A percentile compares a stretch with the other conserved stretches of the same genome.
phyloP scores from a whole-genome alignment of 2,329 filamentous ascomycete genomes.

The Verticillium isaacii region DNA sequence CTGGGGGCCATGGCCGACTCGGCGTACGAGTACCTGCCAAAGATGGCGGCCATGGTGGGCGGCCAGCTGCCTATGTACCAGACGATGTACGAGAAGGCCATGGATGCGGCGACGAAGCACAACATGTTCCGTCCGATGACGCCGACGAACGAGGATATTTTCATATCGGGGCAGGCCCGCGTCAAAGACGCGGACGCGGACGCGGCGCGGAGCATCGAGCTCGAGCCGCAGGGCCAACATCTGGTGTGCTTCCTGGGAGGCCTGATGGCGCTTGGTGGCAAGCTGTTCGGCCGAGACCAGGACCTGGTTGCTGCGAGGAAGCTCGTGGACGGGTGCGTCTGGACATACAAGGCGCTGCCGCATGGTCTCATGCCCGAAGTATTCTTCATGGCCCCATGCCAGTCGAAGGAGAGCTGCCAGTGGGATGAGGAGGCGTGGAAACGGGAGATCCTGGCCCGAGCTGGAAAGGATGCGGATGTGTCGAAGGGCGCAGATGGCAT shows the following conservation, averaged over 20 bases:
- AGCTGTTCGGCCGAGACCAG: constrained; percentile 46
- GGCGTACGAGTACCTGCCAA: constrained; percentile 56
- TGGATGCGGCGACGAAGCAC: constrained; percentile 55
- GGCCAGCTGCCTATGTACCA: constrained; percentile 58
- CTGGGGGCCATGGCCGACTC: constrained; percentile 52
- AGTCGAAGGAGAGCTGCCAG: constrained; percentile 14
- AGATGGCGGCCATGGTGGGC: constrained; percentile 61
- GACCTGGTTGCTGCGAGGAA: constrained; percentile 42
- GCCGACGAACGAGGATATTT: constrained; percentile 54
- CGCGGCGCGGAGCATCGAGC: constrained; percentile 21
- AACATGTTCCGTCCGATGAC: constrained; percentile 68
- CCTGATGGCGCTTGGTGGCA: constrained; percentile 63
- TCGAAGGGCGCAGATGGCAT: constrained; percentile 15
- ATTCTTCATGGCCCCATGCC: constrained; percentile 41
- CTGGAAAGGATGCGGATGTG: constrained; percentile 21
- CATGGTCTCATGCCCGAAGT: constrained; percentile 57
- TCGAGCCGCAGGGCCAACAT: constrained; percentile 46
- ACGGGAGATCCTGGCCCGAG: constrained; percentile 18
- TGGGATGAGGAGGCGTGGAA: constrained; percentile 30
- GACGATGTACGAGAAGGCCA: constrained; percentile 56
- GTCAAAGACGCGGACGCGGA: constrained; percentile 9
- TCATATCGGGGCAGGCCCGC: constrained; percentile 47
- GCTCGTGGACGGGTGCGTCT: constrained; percentile 51
- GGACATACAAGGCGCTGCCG: constrained; percentile 50
- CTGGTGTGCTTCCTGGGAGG: constrained; percentile 68